phyloP scores from a whole-genome alignment of 805 yeast genomes.

The Ogataea glucozyma region DNA sequence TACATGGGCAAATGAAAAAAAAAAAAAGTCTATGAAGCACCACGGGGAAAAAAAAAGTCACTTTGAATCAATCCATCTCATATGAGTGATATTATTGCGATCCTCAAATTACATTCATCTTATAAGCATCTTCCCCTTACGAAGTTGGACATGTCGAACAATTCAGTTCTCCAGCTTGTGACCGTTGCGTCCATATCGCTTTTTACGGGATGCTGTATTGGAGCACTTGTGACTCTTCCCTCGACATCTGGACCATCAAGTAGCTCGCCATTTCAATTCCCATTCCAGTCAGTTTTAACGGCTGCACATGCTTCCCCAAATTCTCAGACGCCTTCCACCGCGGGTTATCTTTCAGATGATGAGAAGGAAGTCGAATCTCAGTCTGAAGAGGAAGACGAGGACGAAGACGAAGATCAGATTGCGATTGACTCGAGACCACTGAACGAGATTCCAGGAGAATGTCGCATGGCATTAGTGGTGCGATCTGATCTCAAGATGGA shows the following conservation, averaged over 20 bases:
- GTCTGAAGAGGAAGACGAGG: slow-evolving; percentile 14
- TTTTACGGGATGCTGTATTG: slow-evolving; percentile 33
- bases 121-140: too few relatives aligned
- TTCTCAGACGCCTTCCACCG: slow-evolving; percentile 24
- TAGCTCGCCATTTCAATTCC: slow-evolving; percentile 18
- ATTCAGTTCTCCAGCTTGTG: slow-evolving; percentile 16
- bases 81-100: background rate
- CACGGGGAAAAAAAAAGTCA: background rate
- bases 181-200: slow-evolving; percentile 30
- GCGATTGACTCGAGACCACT: slow-evolving; percentile 61
- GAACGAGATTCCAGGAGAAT: slow-evolving; percentile 75
- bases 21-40: background rate
- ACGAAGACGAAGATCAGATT: slow-evolving; percentile 41
- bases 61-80: background rate
- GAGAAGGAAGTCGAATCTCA: slow-evolving; percentile 16
- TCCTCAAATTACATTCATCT: too few relatives aligned
- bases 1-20: background rate
- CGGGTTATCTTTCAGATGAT: slow-evolving; percentile 28
- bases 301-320: slow-evolving; percentile 7
- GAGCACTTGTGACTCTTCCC: slow-evolving; percentile 27
- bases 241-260: slow-evolving; percentile 11
- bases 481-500: slow-evolving; percentile 90
- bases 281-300: slow-evolving; percentile 15
- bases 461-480: slow-evolving; percentile 82
- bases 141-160: slow-evolving; percentile 9